Evolutionary conservation across 805 yeast species (phyloP).

Genomic region (Cyberlindnera saturnus): DNA sequence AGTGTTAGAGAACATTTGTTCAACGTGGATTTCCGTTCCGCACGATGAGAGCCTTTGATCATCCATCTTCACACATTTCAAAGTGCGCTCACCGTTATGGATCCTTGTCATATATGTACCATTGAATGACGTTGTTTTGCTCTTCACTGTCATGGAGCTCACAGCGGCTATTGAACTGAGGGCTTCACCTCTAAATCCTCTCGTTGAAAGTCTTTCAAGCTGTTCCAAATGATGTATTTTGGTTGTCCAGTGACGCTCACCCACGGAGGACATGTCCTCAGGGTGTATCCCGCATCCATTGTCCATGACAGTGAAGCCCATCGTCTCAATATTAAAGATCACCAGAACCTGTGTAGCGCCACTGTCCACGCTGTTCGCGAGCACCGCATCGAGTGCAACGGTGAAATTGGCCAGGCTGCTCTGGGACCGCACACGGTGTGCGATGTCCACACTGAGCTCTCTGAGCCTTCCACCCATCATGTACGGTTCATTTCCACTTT

Average conservation of each 20-base stretch:
- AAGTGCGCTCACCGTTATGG: conserved; percentile 8
- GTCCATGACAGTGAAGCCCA: conserved; percentile 45
- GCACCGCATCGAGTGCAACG: conserved; percentile 41
- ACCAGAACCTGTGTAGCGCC: conserved; percentile 35
- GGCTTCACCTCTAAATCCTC: conserved; percentile 76
- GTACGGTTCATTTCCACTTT: not conserved
- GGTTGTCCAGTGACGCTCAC: conserved; percentile 47
- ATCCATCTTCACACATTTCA: conserved; percentile 9
- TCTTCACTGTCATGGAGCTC: conserved; percentile 39
- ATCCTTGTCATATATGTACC: conserved; percentile 22
- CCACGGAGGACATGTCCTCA: conserved; percentile 41
- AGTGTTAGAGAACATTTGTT: conserved; percentile 35
- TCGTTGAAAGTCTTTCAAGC: conserved; percentile 33
- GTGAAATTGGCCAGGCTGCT: conserved; percentile 28
- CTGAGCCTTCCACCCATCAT: not conserved
- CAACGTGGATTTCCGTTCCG: conserved; percentile 36
- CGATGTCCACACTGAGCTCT: conserved; percentile 2
- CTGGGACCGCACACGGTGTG: conserved; percentile 10
- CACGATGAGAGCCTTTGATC: not conserved
- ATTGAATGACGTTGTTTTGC: conserved; percentile 32
- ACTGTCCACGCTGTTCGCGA: conserved; percentile 54
- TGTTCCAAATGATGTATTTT: conserved; percentile 37
- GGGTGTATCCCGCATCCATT: conserved; percentile 65
- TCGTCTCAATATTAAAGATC: conserved; percentile 27
- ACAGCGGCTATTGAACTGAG: conserved; percentile 46